Conservation (phyloP, 2,329 filamentous ascomycete genomes). For the Stemphylium lycopersici region DNA sequence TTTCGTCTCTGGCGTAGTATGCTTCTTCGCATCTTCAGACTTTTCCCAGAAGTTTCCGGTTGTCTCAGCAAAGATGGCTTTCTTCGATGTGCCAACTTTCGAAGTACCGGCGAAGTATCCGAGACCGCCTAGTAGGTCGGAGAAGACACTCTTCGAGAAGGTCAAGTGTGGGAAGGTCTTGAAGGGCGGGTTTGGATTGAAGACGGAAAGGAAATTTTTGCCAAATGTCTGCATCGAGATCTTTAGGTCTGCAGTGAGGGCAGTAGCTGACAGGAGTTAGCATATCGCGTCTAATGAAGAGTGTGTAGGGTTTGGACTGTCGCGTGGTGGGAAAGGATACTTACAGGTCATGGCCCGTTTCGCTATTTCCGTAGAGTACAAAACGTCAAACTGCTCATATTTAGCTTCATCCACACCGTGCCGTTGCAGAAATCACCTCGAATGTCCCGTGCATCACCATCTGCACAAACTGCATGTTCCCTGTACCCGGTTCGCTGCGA, state of each 20-base stretch:
- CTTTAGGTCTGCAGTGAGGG: conserved; percentile 71
- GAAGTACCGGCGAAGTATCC: conserved; percentile 91
- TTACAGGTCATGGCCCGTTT: conserved; percentile 57
- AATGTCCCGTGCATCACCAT: conserved; percentile 88
- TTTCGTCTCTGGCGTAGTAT: conserved; percentile 70
- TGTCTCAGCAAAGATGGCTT: conserved; percentile 88
- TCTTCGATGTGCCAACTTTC: conserved; percentile 84
- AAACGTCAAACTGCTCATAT: conserved; percentile 73
- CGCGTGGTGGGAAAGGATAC: conserved; percentile 13
- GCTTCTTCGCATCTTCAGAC: conserved; percentile 74
- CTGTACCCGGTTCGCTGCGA: conserved; percentile 68
- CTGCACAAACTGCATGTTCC: conserved; percentile 86
- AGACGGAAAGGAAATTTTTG: conserved; percentile 72
- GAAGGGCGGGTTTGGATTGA: conserved; percentile 77
- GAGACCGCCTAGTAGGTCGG: conserved; percentile 88
- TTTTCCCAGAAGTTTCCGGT: conserved; percentile 95
- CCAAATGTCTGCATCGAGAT: conserved; percentile 69
- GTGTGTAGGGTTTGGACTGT: not conserved
- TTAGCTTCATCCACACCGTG: not conserved
- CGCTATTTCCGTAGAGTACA: conserved; percentile 83
- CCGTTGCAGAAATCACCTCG: conserved; percentile 54
- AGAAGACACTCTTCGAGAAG: conserved; percentile 86
- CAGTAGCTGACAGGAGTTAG: conserved; percentile 51
- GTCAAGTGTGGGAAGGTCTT: conserved; percentile 70
- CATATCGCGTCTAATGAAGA: not conserved